Evolutionary conservation across 2,329 filamentous ascomycete genomes (phyloP).

Genomic region (Bipolaris cookei): DNA sequence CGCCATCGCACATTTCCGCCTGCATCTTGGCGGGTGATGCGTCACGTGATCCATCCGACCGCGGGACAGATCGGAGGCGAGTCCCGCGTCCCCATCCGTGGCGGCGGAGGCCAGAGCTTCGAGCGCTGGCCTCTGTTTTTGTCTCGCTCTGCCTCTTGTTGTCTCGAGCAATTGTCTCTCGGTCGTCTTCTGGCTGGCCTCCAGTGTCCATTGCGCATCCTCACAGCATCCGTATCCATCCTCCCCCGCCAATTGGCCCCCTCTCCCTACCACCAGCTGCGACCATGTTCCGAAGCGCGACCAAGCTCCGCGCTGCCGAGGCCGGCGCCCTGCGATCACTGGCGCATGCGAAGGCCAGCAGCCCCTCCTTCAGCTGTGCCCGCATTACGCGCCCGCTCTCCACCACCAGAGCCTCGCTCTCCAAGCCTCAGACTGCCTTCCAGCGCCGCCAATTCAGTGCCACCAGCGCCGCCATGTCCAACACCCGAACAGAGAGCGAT

Average conservation of each 20-base stretch:
- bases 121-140: not conserved
- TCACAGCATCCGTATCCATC: conserved; percentile 7
- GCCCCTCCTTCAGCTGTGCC: conserved; percentile 39
- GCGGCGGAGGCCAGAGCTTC: conserved; percentile 13
- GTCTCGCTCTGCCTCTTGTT: not conserved
- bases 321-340: conserved; percentile 40
- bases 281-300: conserved; percentile 46
- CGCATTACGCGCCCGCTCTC: conserved; percentile 38
- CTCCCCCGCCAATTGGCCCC: conserved; percentile 8
- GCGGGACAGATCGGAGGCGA: conserved; percentile 10
- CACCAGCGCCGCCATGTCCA: conserved; percentile 46
- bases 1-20: not conserved
- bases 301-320: conserved; percentile 46
- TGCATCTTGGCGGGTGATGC: not conserved
- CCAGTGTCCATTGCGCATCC: conserved; percentile 7
- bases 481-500: conserved; percentile 86
- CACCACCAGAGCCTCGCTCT: conserved; percentile 29
- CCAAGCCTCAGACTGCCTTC: conserved; percentile 25
- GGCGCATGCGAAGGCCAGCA: conserved; percentile 45
- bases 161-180: conserved; percentile 6
- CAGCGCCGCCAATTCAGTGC: conserved; percentile 42
- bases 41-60: conserved; percentile 2
- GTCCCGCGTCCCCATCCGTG: conserved; percentile 2
- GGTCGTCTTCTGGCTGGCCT: conserved; percentile 3
- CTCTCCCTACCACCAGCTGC: conserved; percentile 1